A percentile compares a stretch with the other conserved stretches of the same genome.
Conservation (phyloP, 805 yeast genomes). For the Starmerella sirachaensis region DNA sequence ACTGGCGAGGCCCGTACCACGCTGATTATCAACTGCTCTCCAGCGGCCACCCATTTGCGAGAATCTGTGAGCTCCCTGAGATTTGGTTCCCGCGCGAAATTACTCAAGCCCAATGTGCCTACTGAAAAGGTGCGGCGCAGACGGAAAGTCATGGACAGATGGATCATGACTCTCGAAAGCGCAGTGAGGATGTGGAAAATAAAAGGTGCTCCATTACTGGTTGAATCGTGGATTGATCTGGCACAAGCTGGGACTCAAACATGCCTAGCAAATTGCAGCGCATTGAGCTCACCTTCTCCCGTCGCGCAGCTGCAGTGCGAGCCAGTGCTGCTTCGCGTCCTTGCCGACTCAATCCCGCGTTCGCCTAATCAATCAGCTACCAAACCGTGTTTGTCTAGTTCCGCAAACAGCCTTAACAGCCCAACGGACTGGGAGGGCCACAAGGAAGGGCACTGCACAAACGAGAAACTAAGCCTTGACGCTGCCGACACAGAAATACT, state of each 20-base stretch:
- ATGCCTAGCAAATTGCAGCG: neutral
- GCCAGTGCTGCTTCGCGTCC: too few relatives aligned
- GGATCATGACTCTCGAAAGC: neutral
- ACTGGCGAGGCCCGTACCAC: constrained; percentile 74
- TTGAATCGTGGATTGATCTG: neutral
- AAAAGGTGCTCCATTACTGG: neutral
- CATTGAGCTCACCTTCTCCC: neutral
- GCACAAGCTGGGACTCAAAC: neutral
- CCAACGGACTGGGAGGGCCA: too few relatives aligned
- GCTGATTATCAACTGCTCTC: constrained; percentile 60
- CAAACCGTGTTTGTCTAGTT: too few relatives aligned
- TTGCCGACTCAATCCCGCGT: too few relatives aligned
- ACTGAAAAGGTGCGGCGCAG: neutral
- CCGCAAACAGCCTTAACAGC: too few relatives aligned
- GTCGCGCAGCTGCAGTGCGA: too few relatives aligned
- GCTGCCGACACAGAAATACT: too few relatives aligned
- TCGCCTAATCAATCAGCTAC: too few relatives aligned
- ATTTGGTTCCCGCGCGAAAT: constrained; percentile 58
- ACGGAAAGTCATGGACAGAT: neutral
- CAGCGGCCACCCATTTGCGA: constrained; percentile 40
- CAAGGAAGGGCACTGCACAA: too few relatives aligned
- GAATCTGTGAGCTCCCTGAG: constrained; percentile 64
- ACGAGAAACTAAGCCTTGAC: too few relatives aligned
- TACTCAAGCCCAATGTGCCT: neutral
- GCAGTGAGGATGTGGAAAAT: constrained; percentile 1